These are phyloP conservation scores for Populus pruinosa DNA, from an alignment of 345 rosid genomes.

Conservation along the genomic window DNA sequence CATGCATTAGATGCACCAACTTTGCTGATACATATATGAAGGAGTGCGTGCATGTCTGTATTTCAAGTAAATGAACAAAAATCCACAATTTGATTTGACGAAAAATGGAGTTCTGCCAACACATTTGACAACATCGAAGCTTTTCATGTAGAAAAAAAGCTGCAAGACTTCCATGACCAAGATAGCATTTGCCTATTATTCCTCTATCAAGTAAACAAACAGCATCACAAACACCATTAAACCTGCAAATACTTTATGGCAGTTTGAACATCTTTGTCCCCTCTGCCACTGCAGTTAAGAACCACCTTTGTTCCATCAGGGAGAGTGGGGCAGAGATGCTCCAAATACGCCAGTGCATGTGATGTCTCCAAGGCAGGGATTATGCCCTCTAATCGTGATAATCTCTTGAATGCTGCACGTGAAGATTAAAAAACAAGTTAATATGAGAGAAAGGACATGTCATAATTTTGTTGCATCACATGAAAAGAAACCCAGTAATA, in stretches of 20 bases:
- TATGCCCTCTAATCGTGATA: slow-evolving; percentile 75
- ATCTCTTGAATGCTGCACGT: slow-evolving; percentile 75
- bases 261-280: slow-evolving; percentile 92
- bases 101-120: not conserved
- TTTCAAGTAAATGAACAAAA: not conserved
- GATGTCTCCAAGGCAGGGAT: slow-evolving; percentile 92
- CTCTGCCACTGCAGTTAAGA: slow-evolving; percentile 84
- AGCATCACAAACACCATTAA: slow-evolving; percentile 10
- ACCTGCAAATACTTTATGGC: slow-evolving; percentile 64
- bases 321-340: slow-evolving; percentile 81
- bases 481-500: not conserved
- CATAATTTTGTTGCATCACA: not conserved
- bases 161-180: not conserved
- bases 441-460: not conserved
- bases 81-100: not conserved
- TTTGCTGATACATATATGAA: not conserved
- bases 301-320: slow-evolving; percentile 59
- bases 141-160: not conserved
- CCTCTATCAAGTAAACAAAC: not conserved
- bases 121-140: not conserved
- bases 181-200: not conserved
- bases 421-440: not conserved
- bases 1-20: not conserved
- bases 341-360: slow-evolving; percentile 77
- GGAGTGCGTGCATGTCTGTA: not conserved